A percentile compares a stretch with the other conserved stretches of the same genome.
Evolutionary conservation across 106 monocot genomes (phyloP).

Genomic region (Cymbidium sinense): DNA sequence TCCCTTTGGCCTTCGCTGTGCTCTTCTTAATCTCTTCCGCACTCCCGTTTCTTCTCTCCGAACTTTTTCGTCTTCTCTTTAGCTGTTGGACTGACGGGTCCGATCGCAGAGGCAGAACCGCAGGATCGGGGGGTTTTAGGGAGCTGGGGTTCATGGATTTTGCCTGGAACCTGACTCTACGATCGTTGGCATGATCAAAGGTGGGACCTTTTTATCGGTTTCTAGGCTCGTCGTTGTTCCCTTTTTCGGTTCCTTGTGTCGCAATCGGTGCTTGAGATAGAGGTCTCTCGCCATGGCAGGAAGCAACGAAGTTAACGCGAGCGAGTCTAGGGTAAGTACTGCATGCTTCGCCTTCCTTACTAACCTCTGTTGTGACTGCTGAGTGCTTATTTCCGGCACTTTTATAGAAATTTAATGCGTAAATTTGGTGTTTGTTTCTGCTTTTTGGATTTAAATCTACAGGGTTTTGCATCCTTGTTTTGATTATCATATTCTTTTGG

Average conservation of each 20-base stretch:
- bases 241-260: background rate
- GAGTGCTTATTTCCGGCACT: background rate
- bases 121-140: background rate
- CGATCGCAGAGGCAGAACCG: background rate
- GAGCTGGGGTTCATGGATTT: background rate
- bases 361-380: background rate
- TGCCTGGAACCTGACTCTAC: background rate
- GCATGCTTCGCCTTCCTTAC: too few relatives aligned
- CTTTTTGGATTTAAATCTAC: background rate
- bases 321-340: slow-evolving; percentile 52
- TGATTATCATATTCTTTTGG: background rate
- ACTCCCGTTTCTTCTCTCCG: background rate
- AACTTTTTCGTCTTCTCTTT: background rate
- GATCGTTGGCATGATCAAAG: background rate
- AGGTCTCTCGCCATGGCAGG: slow-evolving; percentile 54
- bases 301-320: slow-evolving; percentile 81
- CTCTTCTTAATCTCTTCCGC: background rate
- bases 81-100: background rate
- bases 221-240: background rate
- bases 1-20: background rate
- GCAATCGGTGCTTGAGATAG: background rate
- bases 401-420: background rate
- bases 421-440: background rate
- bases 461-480: background rate
- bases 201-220: background rate